phyloP scores from a whole-genome alignment of 73 alveolate species.

The Stentor roeselii region DNA sequence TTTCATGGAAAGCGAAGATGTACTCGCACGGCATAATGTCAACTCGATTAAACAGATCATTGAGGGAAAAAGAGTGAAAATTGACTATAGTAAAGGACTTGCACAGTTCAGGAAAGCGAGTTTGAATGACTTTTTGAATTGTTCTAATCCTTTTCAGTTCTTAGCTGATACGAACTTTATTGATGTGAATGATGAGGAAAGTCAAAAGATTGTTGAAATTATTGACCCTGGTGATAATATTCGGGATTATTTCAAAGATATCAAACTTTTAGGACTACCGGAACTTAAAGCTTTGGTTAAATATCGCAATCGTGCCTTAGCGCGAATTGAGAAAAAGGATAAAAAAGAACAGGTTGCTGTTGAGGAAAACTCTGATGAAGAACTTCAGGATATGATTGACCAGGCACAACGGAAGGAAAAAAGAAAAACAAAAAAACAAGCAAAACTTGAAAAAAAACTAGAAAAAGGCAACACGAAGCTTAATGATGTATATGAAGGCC shows the following conservation, averaged over 20 bases:
- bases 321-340: slow-evolving; percentile 54
- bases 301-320: slow-evolving; percentile 82
- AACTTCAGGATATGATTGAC: slow-evolving; percentile 60
- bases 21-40: slow-evolving; percentile 67
- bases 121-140: slow-evolving; percentile 77
- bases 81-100: slow-evolving; percentile 86
- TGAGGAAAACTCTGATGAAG: slow-evolving; percentile 53
- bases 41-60: slow-evolving; percentile 78
- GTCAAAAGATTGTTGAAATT: slow-evolving; percentile 48
- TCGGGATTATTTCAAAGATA: slow-evolving; percentile 72
- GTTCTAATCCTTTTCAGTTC: slow-evolving; percentile 88
- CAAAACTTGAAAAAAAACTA: slow-evolving; percentile 57
- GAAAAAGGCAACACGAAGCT: slow-evolving; percentile 48
- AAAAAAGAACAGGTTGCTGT: slow-evolving; percentile 46
- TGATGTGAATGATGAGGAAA: slow-evolving; percentile 61
- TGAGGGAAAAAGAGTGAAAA: slow-evolving; percentile 81
- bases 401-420: slow-evolving; percentile 60
- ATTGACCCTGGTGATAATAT: slow-evolving; percentile 50
- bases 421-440: slow-evolving; percentile 65
- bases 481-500: slow-evolving; percentile 46
- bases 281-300: slow-evolving; percentile 81
- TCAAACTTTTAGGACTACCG: slow-evolving; percentile 87
- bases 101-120: slow-evolving; percentile 76
- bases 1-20: slow-evolving; percentile 85
- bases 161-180: slow-evolving; percentile 69